phyloP scores from a whole-genome alignment of 495 filamentous ascomycete species.

The Pseudoneurospora amorphoporcata region DNA sequence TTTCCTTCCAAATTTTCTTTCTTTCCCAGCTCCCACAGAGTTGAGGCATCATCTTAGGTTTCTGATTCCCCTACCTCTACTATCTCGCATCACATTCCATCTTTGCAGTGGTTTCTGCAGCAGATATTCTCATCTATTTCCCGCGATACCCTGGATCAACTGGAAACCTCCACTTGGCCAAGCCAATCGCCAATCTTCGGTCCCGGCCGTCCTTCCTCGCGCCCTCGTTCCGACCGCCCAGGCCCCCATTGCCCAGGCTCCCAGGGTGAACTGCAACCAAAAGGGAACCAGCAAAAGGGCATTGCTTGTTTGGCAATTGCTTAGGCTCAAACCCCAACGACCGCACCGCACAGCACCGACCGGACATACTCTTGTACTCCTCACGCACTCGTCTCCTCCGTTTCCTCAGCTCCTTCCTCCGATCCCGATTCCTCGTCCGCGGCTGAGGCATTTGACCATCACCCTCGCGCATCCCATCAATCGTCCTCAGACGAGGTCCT shows the following conservation, averaged over 20 bases:
- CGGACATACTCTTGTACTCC: neutral
- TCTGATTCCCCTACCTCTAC: neutral
- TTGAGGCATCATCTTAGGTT: neutral
- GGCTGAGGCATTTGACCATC: conserved; percentile 25
- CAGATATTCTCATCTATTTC: neutral
- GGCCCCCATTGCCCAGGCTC: neutral
- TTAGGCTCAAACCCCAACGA: neutral
- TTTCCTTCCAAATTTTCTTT: neutral
- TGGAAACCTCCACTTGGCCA: neutral
- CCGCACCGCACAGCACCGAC: neutral
- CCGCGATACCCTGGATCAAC: neutral
- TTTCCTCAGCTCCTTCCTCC: neutral
- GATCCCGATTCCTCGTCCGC: conserved; percentile 6
- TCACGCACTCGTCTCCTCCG: neutral
- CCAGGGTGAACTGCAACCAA: neutral
- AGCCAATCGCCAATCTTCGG: neutral
- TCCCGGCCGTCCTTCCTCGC: neutral
- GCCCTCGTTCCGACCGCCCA: neutral
- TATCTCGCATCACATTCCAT: neutral
- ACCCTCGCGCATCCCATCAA: conserved; percentile 10
- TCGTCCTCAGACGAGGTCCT: neutral
- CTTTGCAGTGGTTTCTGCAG: neutral
- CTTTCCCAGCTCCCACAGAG: neutral
- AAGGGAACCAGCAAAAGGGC: neutral
- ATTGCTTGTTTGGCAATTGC: neutral